Evolutionary conservation across 495 filamentous ascomycete genomes (phyloP).

Genomic region (Neohortaea acidophila): DNA sequence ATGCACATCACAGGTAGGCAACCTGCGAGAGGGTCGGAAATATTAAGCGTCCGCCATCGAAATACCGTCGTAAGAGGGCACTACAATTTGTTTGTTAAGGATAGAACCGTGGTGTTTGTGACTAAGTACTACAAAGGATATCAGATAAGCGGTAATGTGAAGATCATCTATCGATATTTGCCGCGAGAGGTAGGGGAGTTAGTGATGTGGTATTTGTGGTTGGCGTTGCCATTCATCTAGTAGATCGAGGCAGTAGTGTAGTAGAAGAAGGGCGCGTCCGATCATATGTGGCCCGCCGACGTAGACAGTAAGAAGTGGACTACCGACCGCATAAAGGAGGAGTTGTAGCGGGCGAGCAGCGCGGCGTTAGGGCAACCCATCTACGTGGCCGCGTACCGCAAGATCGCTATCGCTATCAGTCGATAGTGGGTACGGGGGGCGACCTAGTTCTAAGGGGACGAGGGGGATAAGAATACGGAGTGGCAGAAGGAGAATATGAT

Average conservation of each 20-base stretch:
- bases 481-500: background rate
- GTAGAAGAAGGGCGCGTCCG: background rate
- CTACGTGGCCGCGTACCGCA: background rate
- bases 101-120: slow-evolving; percentile 9
- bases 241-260: slow-evolving; percentile 1
- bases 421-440: background rate
- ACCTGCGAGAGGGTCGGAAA: slow-evolving; percentile 20
- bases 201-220: slow-evolving; percentile 12
- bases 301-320: slow-evolving; percentile 1
- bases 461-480: background rate
- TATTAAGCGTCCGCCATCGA: slow-evolving; percentile 17
- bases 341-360: background rate
- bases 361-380: background rate
- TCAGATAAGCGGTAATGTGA: slow-evolving; percentile 2
- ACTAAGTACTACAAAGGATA: slow-evolving; percentile 10
- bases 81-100: slow-evolving; percentile 6
- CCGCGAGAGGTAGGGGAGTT: slow-evolving; percentile 13
- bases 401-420: background rate
- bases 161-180: slow-evolving; percentile 17
- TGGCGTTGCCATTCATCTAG: slow-evolving; percentile 4
- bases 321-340: background rate
- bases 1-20: slow-evolving; percentile 19
- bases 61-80: slow-evolving; percentile 4
- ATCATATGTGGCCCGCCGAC: background rate
- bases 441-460: background rate